Evolutionary conservation across 768 basidiomycete species (phyloP).

Genomic region (Leucocoprinus leucothites): DNA sequence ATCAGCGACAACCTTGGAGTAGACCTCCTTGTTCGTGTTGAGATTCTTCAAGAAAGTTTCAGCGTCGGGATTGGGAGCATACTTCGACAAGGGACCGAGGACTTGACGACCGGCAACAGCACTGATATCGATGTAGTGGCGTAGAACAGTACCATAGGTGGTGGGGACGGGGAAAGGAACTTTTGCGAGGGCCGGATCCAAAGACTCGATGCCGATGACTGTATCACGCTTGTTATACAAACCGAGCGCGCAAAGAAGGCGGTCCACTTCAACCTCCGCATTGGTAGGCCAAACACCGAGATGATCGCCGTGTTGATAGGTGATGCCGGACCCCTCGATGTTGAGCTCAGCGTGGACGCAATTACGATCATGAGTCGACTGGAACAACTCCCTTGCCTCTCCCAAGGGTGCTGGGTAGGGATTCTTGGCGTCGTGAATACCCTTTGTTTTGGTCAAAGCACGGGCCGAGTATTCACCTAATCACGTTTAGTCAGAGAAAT

Average conservation of each 20-base stretch:
- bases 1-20: conserved; percentile 69
- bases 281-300: conserved; percentile 97
- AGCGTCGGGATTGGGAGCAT: conserved; percentile 79
- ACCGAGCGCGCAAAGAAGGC: conserved; percentile 83
- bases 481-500: conserved; percentile 14
- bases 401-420: conserved; percentile 86
- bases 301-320: conserved; percentile 99
- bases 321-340: conserved; percentile 92
- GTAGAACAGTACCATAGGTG: conserved; percentile 88
- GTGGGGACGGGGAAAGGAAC: conserved; percentile 98
- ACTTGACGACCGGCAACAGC: conserved; percentile 94
- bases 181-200: conserved; percentile 96
- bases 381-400: conserved; percentile 81
- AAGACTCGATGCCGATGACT: conserved; percentile 91
- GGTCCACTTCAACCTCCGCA: conserved; percentile 86
- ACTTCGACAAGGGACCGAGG: conserved; percentile 82
- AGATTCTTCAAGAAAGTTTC: conserved; percentile 70
- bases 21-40: conserved; percentile 86
- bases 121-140: conserved; percentile 96
- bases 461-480: conserved; percentile 93
- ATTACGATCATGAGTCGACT: conserved; percentile 69
- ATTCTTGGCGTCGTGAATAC: conserved; percentile 98
- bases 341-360: conserved; percentile 94
- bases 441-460: conserved; percentile 88
- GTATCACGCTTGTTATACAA: conserved; percentile 76